Percentiles rank a stretch among this genome's conserved stretches.
These are phyloP conservation scores for Termitomyces heimii DNA, from an alignment of 768 basidiomycete genomes.

Conservation along the genomic window DNA sequence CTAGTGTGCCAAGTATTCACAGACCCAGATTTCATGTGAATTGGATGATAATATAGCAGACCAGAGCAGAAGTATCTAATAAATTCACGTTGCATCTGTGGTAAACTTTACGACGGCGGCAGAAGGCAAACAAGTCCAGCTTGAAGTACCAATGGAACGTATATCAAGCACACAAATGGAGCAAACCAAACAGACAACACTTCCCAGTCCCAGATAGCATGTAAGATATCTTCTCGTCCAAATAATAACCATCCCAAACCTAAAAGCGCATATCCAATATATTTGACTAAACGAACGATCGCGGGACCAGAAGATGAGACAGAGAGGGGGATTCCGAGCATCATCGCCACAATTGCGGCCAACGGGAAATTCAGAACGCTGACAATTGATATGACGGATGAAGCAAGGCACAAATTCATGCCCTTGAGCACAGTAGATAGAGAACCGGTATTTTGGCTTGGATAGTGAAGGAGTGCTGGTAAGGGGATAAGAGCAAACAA, in stretches of 20 bases:
- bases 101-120: slow-evolving; percentile 18
- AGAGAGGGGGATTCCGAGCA: slow-evolving; percentile 63
- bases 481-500: slow-evolving; percentile 26
- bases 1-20: too few species aligned
- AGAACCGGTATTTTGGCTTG: slow-evolving; percentile 25
- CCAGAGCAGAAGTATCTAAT: not conserved
- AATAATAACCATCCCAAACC: slow-evolving; percentile 57
- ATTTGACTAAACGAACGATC: slow-evolving; percentile 22
- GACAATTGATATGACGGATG: slow-evolving; percentile 78
- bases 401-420: slow-evolving; percentile 76
- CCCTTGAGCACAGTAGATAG: slow-evolving; percentile 54
- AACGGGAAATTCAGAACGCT: slow-evolving; percentile 93
- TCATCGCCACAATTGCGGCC: slow-evolving; percentile 61
- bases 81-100: not conserved
- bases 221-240: slow-evolving; percentile 34
- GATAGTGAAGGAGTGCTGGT: slow-evolving; percentile 18
- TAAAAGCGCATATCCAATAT: slow-evolving; percentile 36
- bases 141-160: slow-evolving; percentile 69
- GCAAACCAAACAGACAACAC: slow-evolving; percentile 78
- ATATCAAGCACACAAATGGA: slow-evolving; percentile 77
- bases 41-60: not conserved
- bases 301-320: slow-evolving; percentile 26
- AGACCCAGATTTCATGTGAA: not conserved
- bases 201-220: slow-evolving; percentile 72
- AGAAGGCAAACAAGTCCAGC: slow-evolving; percentile 52